Percentiles rank a stretch among this genome's conserved stretches.
phyloP scores from a whole-genome alignment of 371 early-diverging fungal genomes.

The Smittium mucronatum region DNA sequence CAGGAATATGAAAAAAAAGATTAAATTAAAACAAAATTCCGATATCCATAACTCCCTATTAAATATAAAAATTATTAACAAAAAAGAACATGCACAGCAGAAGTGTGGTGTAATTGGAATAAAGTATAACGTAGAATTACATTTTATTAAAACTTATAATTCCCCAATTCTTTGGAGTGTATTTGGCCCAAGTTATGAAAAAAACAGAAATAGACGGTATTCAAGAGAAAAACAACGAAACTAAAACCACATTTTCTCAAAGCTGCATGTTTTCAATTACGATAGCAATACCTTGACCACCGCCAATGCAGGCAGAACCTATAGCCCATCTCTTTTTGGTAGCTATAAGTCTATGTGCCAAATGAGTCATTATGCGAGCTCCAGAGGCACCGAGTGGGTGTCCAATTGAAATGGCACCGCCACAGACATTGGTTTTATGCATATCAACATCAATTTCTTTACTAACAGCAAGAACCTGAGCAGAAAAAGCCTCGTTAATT shows the following conservation, averaged over 20 bases:
- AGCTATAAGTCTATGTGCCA: slow-evolving; percentile 69
- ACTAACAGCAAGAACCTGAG: slow-evolving; percentile 81
- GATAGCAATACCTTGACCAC: slow-evolving; percentile 59
- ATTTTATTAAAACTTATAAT: background rate
- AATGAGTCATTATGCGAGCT: slow-evolving; percentile 82
- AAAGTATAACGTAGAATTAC: background rate
- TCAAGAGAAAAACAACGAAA: background rate
- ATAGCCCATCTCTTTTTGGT: slow-evolving; percentile 72
- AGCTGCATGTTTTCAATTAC: slow-evolving; percentile 20
- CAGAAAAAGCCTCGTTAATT: slow-evolving; percentile 97
- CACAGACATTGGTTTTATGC: slow-evolving; percentile 68
- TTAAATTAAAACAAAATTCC: too few species aligned
- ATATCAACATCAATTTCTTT: slow-evolving; percentile 74
- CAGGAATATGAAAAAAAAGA: too few species aligned
- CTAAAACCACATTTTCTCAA: background rate
- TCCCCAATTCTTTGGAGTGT: background rate
- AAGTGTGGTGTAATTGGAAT: background rate
- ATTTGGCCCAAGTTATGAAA: background rate
- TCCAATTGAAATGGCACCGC: slow-evolving; percentile 94
- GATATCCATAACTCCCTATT: too few species aligned
- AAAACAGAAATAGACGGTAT: background rate
- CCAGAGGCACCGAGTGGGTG: slow-evolving; percentile 95
- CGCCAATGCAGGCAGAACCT: slow-evolving; percentile 87
- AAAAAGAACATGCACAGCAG: too few species aligned
- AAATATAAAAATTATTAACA: too few species aligned